Percentiles rank a stretch among this genome's conserved stretches.
Evolutionary conservation across 495 filamentous ascomycete genomes (phyloP).

Genomic region (Penicillium parvum): DNA sequence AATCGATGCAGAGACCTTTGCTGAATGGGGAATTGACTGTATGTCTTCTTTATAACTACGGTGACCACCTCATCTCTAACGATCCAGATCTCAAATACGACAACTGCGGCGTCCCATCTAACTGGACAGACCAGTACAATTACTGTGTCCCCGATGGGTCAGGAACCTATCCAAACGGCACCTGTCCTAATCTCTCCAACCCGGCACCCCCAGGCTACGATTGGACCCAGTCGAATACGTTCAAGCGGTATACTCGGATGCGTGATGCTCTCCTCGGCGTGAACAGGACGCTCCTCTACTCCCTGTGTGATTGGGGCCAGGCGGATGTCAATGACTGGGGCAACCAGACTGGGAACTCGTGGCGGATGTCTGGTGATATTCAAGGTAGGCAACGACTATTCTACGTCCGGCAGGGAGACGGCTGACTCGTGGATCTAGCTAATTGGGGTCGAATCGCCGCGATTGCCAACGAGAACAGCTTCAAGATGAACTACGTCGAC

Average conservation of each 20-base stretch:
- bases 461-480: conserved; percentile 42
- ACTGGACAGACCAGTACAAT: conserved; percentile 40
- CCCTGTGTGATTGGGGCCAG: conserved; percentile 62
- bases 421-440: conserved; percentile 22
- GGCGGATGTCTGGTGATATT: conserved; percentile 56
- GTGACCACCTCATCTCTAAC: neutral
- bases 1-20: conserved; percentile 58
- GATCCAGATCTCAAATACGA: conserved; percentile 63
- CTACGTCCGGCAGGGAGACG: conserved; percentile 3
- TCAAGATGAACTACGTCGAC: conserved; percentile 42
- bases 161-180: conserved; percentile 33
- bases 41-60: conserved; percentile 5
- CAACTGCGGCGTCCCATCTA: conserved; percentile 54
- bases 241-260: conserved; percentile 55
- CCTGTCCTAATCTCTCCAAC: conserved; percentile 30
- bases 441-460: conserved; percentile 39
- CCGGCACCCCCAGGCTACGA: conserved; percentile 49
- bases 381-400: conserved; percentile 26
- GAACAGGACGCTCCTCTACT: conserved; percentile 59
- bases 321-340: conserved; percentile 52
- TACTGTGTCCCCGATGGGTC: conserved; percentile 33
- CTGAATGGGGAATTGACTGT: conserved; percentile 64
- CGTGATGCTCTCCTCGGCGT: conserved; percentile 50
- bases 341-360: conserved; percentile 45
- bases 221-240: conserved; percentile 48